Evolutionary conservation across 179 eudicot species (phyloP).

Genomic region (Silene noctiflora): DNA sequence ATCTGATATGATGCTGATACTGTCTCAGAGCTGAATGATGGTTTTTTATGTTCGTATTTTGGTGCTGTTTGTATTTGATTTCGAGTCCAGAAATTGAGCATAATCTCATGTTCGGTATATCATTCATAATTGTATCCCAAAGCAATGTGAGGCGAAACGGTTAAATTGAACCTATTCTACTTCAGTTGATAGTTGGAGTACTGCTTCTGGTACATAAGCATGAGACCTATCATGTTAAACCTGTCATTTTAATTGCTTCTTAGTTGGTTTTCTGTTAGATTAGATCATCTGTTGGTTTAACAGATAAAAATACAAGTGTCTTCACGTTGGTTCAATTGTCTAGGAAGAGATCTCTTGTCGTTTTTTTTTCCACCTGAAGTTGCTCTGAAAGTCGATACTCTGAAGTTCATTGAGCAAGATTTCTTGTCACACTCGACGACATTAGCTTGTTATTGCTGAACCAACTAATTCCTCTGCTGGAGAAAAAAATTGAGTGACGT

Average conservation of each 20-base stretch:
- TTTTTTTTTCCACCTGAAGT: not conserved
- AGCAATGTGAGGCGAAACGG: too few species aligned
- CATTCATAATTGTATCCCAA: not conserved
- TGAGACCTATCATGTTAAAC: not conserved
- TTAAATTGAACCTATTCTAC: not conserved
- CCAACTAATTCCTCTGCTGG: too few species aligned
- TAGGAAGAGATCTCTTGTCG: not conserved
- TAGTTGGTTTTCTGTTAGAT: not conserved
- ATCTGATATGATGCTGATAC: too few species aligned
- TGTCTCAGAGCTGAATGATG: not conserved
- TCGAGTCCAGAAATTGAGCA: not conserved
- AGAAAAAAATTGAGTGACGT: too few species aligned
- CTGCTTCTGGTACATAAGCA: not conserved
- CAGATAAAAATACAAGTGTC: not conserved
- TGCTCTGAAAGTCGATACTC: not conserved
- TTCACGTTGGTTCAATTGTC: not conserved
- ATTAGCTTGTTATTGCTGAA: too few species aligned
- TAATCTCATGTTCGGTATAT: not conserved
- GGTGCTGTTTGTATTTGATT: not conserved
- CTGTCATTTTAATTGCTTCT: not conserved
- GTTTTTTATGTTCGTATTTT: not conserved
- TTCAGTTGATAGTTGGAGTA: not conserved
- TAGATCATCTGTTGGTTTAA: not conserved
- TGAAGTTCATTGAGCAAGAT: not conserved
- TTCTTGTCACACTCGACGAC: not conserved